Evolutionary conservation across 163 green algal genomes (phyloP).

Genomic region (Coccomyxa subellipsoidea): DNA sequence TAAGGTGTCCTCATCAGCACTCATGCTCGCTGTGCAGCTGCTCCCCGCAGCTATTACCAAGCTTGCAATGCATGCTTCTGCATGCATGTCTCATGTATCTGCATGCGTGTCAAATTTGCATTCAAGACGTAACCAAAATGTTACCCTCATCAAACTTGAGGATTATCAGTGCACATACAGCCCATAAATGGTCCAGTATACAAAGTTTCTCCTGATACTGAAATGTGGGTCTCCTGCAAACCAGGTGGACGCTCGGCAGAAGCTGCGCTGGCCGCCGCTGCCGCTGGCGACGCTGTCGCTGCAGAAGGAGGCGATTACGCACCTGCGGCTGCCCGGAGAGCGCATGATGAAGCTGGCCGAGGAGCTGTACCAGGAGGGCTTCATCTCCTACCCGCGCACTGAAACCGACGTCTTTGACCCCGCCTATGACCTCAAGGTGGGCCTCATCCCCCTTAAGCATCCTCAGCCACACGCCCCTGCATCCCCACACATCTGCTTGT

Average conservation of each 20-base stretch:
- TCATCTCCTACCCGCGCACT: slow-evolving; percentile 93
- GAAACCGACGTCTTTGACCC: slow-evolving; percentile 80
- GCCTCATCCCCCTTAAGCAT: background rate
- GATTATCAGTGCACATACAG: no score
- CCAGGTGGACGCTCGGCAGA: slow-evolving; percentile 63
- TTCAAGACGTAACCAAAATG: no score
- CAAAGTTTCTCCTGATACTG: background rate
- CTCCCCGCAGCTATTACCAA: background rate
- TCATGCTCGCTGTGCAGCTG: background rate
- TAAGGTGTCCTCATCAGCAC: slow-evolving; percentile 27
- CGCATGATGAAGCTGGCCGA: slow-evolving; percentile 94
- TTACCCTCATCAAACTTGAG: no score
- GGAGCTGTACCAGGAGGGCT: slow-evolving; percentile 97
- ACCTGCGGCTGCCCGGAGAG: slow-evolving; percentile 76
- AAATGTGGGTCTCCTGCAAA: background rate
- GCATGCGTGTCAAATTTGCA: no score
- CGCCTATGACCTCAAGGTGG: slow-evolving; percentile 44
- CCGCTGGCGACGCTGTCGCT: slow-evolving; percentile 96
- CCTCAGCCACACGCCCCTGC: no score
- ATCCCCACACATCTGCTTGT: no score
- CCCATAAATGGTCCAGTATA: background rate
- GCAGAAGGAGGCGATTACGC: slow-evolving; percentile 80
- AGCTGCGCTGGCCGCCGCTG: slow-evolving; percentile 61
- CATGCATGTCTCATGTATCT: no score
- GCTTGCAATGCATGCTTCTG: no score